These are phyloP conservation scores for Albifimbria verrucaria DNA, from an alignment of 2,329 filamentous ascomycete genomes.

Conservation along the genomic window DNA sequence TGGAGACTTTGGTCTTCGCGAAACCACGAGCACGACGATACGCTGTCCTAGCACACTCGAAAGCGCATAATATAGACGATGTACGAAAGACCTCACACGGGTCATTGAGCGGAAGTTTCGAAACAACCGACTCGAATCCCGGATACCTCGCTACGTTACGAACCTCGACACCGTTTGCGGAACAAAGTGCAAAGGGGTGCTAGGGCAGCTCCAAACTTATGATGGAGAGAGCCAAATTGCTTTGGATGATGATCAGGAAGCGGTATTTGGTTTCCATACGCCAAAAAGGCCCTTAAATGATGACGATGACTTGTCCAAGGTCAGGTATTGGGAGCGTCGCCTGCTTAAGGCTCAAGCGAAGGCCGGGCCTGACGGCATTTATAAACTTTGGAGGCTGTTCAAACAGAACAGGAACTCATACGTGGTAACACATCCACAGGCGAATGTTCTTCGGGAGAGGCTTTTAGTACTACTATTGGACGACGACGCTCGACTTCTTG, in stretches of 20 bases:
- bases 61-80: no score
- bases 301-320: not conserved
- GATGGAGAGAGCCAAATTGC: no score
- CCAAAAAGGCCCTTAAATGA: no score
- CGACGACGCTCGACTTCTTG: constrained; percentile 18
- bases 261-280: no score
- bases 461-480: constrained; percentile 26
- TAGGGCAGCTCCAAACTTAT: not conserved
- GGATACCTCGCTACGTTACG: not conserved
- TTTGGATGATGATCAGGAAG: no score
- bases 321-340: not conserved
- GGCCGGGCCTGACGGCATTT: not conserved
- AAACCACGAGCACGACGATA: not conserved
- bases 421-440: constrained; percentile 17
- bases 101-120: not conserved
- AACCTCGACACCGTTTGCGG: not conserved
- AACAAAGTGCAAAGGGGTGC: not conserved
- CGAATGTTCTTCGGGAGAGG: constrained; percentile 23
- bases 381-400: not conserved
- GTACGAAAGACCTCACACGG: not conserved
- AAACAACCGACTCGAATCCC: not conserved
- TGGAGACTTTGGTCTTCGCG: not conserved
- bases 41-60: not conserved
- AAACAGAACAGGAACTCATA: constrained; percentile 1
- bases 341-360: not conserved